phyloP scores from a whole-genome alignment of 2,329 filamentous ascomycete species.

The Neopestalotiopsis sp. region DNA sequence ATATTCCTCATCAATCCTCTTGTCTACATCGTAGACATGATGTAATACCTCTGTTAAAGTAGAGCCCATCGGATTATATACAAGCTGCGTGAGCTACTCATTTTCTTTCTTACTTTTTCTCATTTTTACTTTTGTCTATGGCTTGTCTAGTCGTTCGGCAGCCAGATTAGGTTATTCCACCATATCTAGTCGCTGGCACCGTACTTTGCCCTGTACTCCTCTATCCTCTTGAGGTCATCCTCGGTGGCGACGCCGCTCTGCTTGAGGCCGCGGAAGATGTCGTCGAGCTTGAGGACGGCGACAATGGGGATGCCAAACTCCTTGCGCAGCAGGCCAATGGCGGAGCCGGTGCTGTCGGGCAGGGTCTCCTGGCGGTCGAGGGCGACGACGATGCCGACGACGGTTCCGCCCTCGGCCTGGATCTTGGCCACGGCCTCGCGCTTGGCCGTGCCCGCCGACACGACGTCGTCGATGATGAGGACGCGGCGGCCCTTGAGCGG shows the following conservation, averaged over 20 bases:
- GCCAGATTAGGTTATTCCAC: background rate
- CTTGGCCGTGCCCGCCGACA: slow-evolving; percentile 94
- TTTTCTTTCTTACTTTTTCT: slow-evolving; percentile 3
- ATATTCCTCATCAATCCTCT: background rate
- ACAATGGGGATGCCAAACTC: slow-evolving; percentile 85
- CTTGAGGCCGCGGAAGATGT: slow-evolving; percentile 76
- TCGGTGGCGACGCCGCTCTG: slow-evolving; percentile 59
- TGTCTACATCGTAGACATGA: background rate
- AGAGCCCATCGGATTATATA: background rate
- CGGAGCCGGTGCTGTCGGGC: slow-evolving; percentile 69
- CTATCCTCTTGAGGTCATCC: slow-evolving; percentile 68
- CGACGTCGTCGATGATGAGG: slow-evolving; percentile 94
- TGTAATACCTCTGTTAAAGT: background rate
- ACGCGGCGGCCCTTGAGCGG: slow-evolving; percentile 83
- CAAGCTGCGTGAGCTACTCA: background rate
- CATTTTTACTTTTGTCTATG: background rate
- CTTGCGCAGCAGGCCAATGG: slow-evolving; percentile 83
- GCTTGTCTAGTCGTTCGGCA: background rate
- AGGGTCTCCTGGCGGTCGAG: slow-evolving; percentile 88
- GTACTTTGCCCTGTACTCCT: slow-evolving; percentile 74
- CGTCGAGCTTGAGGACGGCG: slow-evolving; percentile 81
- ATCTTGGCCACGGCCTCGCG: slow-evolving; percentile 92
- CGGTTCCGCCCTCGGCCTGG: slow-evolving; percentile 78
- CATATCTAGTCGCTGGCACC: slow-evolving; percentile 58
- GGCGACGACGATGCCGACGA: slow-evolving; percentile 87